Conservation (phyloP, 2,329 filamentous ascomycete species). For the Endothia cerciana region DNA sequence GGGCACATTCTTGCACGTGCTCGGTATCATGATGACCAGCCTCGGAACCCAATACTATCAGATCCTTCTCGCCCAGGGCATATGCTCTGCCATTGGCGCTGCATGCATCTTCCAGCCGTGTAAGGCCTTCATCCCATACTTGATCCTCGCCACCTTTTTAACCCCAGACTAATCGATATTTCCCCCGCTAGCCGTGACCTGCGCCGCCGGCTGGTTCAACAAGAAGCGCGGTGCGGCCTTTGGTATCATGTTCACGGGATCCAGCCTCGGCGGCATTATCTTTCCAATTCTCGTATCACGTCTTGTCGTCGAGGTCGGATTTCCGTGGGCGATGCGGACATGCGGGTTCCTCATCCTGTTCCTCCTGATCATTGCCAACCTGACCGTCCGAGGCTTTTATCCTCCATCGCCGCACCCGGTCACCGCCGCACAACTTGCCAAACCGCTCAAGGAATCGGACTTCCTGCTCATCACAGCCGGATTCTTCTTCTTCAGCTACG, state of each 20-base stretch:
- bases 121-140: background rate
- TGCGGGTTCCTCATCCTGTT: conserved; percentile 36
- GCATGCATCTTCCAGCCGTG: conserved; percentile 23
- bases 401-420: conserved; percentile 26
- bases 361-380: conserved; percentile 34
- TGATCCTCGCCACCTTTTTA: background rate
- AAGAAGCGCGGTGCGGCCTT: conserved; percentile 33
- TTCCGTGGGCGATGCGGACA: conserved; percentile 37
- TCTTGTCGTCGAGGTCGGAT: conserved; percentile 35
- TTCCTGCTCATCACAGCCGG: conserved; percentile 31
- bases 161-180: background rate
- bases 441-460: conserved; percentile 31
- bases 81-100: conserved; percentile 29
- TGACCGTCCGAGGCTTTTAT: conserved; percentile 31
- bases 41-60: conserved; percentile 37
- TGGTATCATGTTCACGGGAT: conserved; percentile 34
- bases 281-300: conserved; percentile 37
- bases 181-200: background rate
- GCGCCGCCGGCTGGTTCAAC: conserved; percentile 31
- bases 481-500: conserved; percentile 33
- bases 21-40: conserved; percentile 59
- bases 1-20: conserved; percentile 53
- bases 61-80: conserved; percentile 30
- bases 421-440: conserved; percentile 4
- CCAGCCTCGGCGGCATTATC: conserved; percentile 36